These are phyloP conservation scores for Talaromyces sp. DNA, from an alignment of 2,329 filamentous ascomycete species.

Conservation along the genomic window DNA sequence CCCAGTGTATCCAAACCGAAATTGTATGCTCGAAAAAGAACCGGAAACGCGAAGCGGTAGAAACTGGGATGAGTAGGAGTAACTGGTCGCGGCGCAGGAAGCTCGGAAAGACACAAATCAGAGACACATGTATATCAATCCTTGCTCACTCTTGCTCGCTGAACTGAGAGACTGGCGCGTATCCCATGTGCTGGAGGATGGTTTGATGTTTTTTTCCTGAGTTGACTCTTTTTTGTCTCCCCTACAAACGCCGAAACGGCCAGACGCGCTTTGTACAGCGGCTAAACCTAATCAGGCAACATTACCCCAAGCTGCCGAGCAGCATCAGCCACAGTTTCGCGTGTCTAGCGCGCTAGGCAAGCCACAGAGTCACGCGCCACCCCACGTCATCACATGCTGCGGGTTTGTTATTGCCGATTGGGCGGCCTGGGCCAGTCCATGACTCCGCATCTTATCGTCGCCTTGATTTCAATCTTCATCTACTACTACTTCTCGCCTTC, in stretches of 20 bases:
- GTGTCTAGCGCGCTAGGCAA: slow-evolving; percentile 29
- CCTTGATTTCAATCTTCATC: slow-evolving; percentile 1
- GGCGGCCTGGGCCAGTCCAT: slow-evolving; percentile 10
- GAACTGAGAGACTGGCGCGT: too few relatives aligned
- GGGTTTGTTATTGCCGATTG: slow-evolving; percentile 1
- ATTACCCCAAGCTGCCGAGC: slow-evolving; percentile 13
- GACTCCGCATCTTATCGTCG: slow-evolving; percentile 19
- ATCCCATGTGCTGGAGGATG: neutral
- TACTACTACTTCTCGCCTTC: neutral
- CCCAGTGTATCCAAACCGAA: neutral
- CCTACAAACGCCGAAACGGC: neutral
- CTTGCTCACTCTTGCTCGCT: neutral
- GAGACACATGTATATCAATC: neutral
- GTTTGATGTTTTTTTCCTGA: neutral
- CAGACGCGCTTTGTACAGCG: neutral
- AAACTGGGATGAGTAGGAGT: neutral
- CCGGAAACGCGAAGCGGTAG: neutral
- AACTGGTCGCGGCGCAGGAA: neutral
- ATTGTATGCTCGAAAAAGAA: neutral
- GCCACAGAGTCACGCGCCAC: slow-evolving; percentile 24
- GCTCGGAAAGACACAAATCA: neutral
- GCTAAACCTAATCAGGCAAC: slow-evolving; percentile 15
- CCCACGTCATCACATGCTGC: slow-evolving; percentile 21
- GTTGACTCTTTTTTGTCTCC: neutral
- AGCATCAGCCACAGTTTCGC: slow-evolving; percentile 25